Evolutionary conservation across 495 filamentous ascomycete species (phyloP).

Genomic region (Lophiostoma macrostomum): DNA sequence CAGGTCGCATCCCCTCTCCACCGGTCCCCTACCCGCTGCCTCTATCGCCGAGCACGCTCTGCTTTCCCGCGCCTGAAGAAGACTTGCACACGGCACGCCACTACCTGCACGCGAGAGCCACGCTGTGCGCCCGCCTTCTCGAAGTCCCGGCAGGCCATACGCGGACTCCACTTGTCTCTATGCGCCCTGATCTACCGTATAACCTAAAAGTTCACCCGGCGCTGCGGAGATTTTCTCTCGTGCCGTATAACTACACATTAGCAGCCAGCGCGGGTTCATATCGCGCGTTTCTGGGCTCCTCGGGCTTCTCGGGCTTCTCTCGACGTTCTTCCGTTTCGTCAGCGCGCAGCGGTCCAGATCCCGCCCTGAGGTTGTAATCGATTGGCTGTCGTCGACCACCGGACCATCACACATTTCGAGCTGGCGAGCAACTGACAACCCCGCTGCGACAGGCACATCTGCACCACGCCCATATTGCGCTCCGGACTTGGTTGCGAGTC

Average conservation of each 20-base stretch:
- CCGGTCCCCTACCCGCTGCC: conserved; percentile 5
- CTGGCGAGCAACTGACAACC: conserved; percentile 19
- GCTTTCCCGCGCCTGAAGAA: conserved; percentile 16
- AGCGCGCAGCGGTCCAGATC: conserved; percentile 14
- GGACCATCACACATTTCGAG: conserved; percentile 10
- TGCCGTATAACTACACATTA: conserved; percentile 13
- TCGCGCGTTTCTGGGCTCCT: not conserved
- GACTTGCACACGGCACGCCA: conserved; percentile 20
- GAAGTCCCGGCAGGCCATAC: conserved; percentile 19
- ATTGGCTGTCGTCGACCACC: conserved; percentile 16
- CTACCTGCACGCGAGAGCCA: conserved; percentile 30
- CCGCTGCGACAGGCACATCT: too few species aligned
- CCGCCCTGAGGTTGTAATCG: conserved; percentile 8
- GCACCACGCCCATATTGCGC: too few species aligned
- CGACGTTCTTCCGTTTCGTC: conserved; percentile 6
- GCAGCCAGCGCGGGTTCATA: conserved; percentile 16
- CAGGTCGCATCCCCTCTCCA: conserved; percentile 13
- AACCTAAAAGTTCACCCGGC: conserved; percentile 26
- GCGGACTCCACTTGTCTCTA: conserved; percentile 30
- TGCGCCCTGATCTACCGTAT: conserved; percentile 29
- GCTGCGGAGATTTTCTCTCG: conserved; percentile 30
- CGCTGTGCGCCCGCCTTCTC: conserved; percentile 7
- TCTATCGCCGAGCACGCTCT: conserved; percentile 18
- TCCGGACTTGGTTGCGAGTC: too few species aligned
- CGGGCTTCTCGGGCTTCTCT: conserved; percentile 7